Evolutionary conservation across 306 rosid genomes (phyloP).

Genomic region (Carpinus viminea): DNA sequence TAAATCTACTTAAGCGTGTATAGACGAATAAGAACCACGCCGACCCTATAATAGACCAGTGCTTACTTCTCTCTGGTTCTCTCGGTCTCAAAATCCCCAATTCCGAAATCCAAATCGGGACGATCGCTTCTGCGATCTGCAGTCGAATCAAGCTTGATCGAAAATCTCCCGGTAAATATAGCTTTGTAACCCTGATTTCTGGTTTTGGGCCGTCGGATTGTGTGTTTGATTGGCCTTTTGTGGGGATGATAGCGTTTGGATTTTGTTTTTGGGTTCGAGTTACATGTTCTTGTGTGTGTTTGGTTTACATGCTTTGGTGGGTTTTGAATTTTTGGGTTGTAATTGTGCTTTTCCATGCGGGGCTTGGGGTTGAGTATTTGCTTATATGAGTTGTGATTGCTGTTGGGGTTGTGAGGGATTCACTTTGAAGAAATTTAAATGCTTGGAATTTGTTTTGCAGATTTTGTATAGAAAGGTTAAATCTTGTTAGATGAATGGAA

Average conservation of each 20-base stretch:
- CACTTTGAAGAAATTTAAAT: neutral
- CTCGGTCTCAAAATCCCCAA: neutral
- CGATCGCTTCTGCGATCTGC: too few species aligned
- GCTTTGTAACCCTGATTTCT: neutral
- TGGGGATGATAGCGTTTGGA: neutral
- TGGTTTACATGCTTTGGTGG: neutral
- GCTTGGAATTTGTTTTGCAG: neutral
- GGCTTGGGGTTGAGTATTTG: neutral
- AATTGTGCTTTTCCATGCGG: neutral
- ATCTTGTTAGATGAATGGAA: neutral
- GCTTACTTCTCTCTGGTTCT: neutral
- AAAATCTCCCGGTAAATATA: neutral
- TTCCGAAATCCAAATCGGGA: neutral
- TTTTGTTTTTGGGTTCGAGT: neutral
- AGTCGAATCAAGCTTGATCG: neutral
- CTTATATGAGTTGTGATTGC: neutral
- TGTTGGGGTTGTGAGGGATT: neutral
- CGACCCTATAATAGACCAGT: neutral
- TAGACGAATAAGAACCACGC: neutral
- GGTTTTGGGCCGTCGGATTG: neutral
- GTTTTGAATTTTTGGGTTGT: neutral
- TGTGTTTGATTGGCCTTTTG: neutral
- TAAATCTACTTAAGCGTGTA: neutral
- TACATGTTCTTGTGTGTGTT: neutral
- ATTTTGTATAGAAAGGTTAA: neutral